A percentile compares a stretch with the other conserved stretches of the same genome.
Conservation (phyloP, 139 green algal species). For the Coelastrella sp. region DNA sequence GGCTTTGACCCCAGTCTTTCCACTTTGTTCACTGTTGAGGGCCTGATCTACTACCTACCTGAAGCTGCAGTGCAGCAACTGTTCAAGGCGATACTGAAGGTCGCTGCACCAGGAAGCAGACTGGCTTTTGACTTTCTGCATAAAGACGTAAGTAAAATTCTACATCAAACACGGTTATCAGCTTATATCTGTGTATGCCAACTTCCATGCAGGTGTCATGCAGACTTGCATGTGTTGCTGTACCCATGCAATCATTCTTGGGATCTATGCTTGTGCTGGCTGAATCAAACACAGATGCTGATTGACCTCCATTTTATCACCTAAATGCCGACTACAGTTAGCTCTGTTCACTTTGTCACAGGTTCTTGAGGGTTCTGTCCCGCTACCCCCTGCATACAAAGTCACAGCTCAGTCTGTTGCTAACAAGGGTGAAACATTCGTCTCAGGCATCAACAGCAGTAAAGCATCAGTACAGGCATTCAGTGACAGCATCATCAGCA, state of each 20-base stretch:
- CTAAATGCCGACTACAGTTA: too few species aligned
- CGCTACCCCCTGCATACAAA: conserved; percentile 41
- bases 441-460: conserved; percentile 52
- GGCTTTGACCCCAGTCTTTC: conserved; percentile 64
- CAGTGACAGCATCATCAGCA: conserved; percentile 12
- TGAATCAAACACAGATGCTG: too few species aligned
- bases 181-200: too few species aligned
- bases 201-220: too few species aligned
- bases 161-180: too few species aligned
- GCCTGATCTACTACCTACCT: conserved; percentile 80
- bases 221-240: too few species aligned
- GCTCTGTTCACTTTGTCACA: too few species aligned
- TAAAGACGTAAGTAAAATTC: conserved; percentile 26
- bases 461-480: conserved; percentile 46
- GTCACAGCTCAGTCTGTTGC: conserved; percentile 54
- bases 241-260: too few species aligned
- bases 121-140: conserved; percentile 80
- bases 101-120: conserved; percentile 57
- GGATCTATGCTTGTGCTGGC: too few species aligned
- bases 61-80: conserved; percentile 46
- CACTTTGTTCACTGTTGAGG: conserved; percentile 74
- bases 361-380: conserved; percentile 31
- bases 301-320: too few species aligned
- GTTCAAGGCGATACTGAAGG: conserved; percentile 40
- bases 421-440: conserved; percentile 69